Conservation (phyloP, 2,329 filamentous ascomycete genomes). For the Scedosporium aurantiacum region DNA sequence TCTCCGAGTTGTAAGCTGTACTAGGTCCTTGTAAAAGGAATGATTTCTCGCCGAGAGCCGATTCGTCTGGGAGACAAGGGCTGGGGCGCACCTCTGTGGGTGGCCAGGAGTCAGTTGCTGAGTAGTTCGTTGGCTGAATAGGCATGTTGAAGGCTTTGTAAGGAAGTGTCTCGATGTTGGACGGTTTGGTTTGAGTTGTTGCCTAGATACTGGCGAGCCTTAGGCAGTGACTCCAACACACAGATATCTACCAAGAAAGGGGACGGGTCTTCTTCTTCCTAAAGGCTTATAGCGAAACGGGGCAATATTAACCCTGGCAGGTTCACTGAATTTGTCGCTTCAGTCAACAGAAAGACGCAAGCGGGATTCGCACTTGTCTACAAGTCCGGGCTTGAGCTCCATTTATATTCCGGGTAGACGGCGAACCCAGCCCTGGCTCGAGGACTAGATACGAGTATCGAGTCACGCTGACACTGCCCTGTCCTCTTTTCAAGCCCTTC, state of each 20-base stretch:
- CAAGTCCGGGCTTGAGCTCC: too few relatives aligned
- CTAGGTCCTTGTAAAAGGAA: neutral
- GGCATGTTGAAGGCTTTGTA: neutral
- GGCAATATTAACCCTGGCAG: neutral
- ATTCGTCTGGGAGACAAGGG: neutral
- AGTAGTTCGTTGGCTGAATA: neutral
- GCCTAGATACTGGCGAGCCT: neutral
- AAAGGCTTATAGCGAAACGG: neutral
- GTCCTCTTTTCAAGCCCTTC: neutral
- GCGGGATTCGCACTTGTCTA: too few relatives aligned
- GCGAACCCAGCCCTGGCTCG: neutral
- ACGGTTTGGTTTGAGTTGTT: neutral
- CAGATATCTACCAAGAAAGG: neutral
- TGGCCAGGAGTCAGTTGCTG: neutral
- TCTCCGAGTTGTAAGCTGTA: neutral
- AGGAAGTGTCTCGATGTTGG: neutral
- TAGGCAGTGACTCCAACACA: neutral
- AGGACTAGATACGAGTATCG: neutral
- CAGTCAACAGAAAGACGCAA: too few relatives aligned
- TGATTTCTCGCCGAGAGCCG: neutral
- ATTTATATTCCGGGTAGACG: neutral
- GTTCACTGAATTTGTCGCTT: too few relatives aligned
- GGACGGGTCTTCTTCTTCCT: neutral
- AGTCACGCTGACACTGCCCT: neutral
- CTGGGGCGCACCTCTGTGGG: neutral